Evolutionary conservation across 176 grass and related monocot genomes (phyloP), one percentile per base, ranked within the genome.

Genomic region (Puccinellia tenuiflora): DNA sequence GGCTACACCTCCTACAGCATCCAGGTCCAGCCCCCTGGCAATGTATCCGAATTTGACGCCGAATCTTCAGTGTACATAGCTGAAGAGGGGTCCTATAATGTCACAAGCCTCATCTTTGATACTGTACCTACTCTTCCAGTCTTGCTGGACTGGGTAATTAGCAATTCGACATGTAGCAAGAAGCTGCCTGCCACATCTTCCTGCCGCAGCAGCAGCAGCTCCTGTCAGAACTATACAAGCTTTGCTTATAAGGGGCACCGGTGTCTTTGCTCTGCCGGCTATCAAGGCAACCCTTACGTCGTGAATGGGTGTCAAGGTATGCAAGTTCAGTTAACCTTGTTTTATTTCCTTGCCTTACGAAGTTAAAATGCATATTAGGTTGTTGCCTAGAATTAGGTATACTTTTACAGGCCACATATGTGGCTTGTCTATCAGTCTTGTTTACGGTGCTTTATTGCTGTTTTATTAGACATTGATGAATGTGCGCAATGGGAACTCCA

Each of bases 131-230:
- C 6, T 13, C 38, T 85, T 18, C 83, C 83, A 2, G 83, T 61
- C 57, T 38, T 85, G 40, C 82, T 92, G 68, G 87, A 92, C 52
- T 92, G 90, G 90, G 82, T 51, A 12, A 92, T 92, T 46, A 64
- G 71, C 45, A 73, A 82, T 20, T 82, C 66, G 43, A 72, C 80
- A 57, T 82, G 66, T 63, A 9, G 24, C 12, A 64, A 46, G 17
- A 26, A 46, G 9, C 39, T 21, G 1, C 40, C 16, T 61, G 9
- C 4, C 22, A 40, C 73, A 24, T 78, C 50, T 50, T 54, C 34
- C 43, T 92, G 90, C 56, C 45, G 6, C 22, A 85, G 85, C 68
- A 65, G 29, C 4, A 92, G 85, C 13, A 88, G 82, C 75, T 7
- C 1, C 31, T 92, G 90, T 76, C 26, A 40, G 21, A 64, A 92